Evolutionary conservation across 2,329 filamentous ascomycete species (phyloP).

Genomic region (Talaromyces marneffei): DNA sequence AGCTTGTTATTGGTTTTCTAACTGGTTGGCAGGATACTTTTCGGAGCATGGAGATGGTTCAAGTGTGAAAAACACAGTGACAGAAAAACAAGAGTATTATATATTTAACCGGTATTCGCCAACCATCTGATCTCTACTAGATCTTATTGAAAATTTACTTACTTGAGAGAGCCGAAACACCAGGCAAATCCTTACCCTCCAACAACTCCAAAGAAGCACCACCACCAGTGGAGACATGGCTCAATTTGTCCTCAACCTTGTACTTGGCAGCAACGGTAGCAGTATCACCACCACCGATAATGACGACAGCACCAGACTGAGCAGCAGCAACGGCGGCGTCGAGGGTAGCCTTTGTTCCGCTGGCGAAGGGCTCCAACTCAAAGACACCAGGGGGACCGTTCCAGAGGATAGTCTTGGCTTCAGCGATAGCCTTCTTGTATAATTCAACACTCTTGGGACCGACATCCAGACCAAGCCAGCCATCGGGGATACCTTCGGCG

Average conservation of each 20-base stretch:
- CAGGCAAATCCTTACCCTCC: slow-evolving; percentile 95
- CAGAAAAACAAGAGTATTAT: slow-evolving; percentile 10
- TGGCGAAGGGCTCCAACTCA: slow-evolving; percentile 91
- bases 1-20: slow-evolving; percentile 18
- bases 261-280: slow-evolving; percentile 98
- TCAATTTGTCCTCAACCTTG: slow-evolving; percentile 90
- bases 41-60: neutral
- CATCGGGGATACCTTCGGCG: slow-evolving; percentile 83
- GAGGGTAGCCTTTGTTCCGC: slow-evolving; percentile 84
- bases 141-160: slow-evolving; percentile 42
- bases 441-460: slow-evolving; percentile 82
- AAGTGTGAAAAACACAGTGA: neutral
- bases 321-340: slow-evolving; percentile 80
- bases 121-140: neutral
- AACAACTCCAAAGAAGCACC: slow-evolving; percentile 93
- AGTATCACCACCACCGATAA: slow-evolving; percentile 97
- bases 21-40: no score
- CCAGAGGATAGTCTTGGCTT: slow-evolving; percentile 96
- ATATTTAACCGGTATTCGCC: slow-evolving; percentile 7
- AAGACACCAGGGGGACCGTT: slow-evolving; percentile 97
- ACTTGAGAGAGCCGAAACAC: slow-evolving; percentile 83
- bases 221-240: slow-evolving; percentile 95
- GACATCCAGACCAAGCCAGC: slow-evolving; percentile 97
- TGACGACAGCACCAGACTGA: slow-evolving; percentile 84
- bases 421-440: slow-evolving; percentile 78